Base-by-base conservation (phyloP, 257 asterid genomes). In the Ballota nigra region DNA sequence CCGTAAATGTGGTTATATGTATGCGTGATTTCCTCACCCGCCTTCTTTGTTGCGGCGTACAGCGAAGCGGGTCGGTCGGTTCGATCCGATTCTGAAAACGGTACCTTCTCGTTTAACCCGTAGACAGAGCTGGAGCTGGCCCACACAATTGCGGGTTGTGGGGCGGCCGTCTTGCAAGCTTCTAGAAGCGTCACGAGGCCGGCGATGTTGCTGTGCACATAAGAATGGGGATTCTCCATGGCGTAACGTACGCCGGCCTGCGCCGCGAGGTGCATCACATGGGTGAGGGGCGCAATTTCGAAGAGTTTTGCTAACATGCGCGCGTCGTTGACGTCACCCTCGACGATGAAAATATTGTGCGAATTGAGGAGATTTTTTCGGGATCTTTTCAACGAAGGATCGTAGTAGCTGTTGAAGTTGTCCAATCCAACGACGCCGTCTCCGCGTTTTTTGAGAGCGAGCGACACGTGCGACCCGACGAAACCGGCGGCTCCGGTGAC, bases 121-220 rank as follows among this genome's bases (percentile, higher is more conserved):
- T 90, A 90, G 5, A 90, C 97, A 2, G 97, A 90, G 78, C 97
- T 90, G 29, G 97, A 90, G 68, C 97, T 90, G 3, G 97, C 97
- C 97, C 97, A 90, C 0, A 86, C 92, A 26, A 90, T 11, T 0
- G 92, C 73, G 12, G 96, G 97, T 53, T 90, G 97, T 1, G 82
- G 87, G 43, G 76, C 63, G 9, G 88, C 91, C 15, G 0, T 65
- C 45, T 88, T 90, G 71, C 85, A 90, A 4, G 83, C 87, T 66
- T 90, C 97, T 0, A 90, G 76, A 5, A 90, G 87, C 10, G 87
- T 83, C n/a, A 90, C 97, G 1, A 88, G 83, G 0, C 92, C 97
- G n/a, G 92, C 95, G 23, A 90, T 83, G 23, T 90, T 90, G 59
- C 95, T 88, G 57, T 88, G 95, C 2, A 90, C 77, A 47, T 90